These are phyloP conservation scores for Solanum pimpinellifolium DNA, from an alignment of 257 asterid genomes.

Conservation along the genomic window DNA sequence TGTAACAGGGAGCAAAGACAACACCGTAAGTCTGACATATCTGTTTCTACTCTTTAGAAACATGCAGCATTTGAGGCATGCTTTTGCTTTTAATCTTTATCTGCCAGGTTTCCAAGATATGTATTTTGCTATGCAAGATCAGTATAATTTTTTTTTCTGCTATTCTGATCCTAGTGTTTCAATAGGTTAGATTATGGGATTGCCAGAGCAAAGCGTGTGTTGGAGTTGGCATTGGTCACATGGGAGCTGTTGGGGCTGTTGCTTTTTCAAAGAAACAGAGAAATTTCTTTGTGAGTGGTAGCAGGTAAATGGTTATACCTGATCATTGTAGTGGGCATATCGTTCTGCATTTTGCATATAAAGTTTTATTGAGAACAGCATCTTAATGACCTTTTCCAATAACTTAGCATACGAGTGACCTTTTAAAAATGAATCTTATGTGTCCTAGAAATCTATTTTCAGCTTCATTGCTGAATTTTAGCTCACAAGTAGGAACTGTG, in stretches of 20 bases:
- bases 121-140: background rate
- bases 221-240: conserved; percentile 84
- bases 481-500: background rate
- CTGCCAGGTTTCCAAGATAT: background rate
- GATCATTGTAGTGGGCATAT: background rate
- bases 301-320: conserved; percentile 47
- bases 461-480: background rate
- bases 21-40: conserved; percentile 38
- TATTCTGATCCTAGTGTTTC: conserved; percentile 11
- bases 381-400: background rate
- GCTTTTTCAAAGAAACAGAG: conserved; percentile 63
- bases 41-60: background rate
- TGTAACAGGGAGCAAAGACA: conserved; percentile 94
- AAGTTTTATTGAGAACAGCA: background rate
- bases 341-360: background rate
- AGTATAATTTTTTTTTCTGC: background rate
- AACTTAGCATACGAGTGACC: background rate
- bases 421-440: background rate
- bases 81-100: background rate
- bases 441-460: background rate
- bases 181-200: conserved; percentile 94
- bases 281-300: conserved; percentile 82
- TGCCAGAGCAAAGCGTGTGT: conserved; percentile 49
- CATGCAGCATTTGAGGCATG: background rate
- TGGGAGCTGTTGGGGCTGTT: conserved; percentile 87